phyloP scores from a whole-genome alignment of 176 grass and related monocot species.

The Oryza longistaminata region DNA sequence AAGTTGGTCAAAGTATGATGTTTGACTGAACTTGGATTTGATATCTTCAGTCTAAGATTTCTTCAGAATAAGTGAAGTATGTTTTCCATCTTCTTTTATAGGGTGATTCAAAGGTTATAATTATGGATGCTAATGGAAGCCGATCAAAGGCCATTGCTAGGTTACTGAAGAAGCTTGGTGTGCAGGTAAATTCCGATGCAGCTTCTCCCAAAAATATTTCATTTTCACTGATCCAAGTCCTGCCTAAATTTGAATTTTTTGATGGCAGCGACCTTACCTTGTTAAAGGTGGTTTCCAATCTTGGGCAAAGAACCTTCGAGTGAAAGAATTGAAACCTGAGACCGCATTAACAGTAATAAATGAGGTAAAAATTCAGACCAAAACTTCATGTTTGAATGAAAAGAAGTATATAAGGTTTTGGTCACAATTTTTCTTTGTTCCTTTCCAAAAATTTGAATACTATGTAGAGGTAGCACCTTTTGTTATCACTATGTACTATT shows the following conservation, averaged over 20 bases:
- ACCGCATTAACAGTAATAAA: constrained; percentile 85
- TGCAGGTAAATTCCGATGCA: constrained; percentile 65
- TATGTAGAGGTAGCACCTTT: not conserved
- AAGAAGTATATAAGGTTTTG: not conserved
- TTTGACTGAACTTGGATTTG: constrained; percentile 29
- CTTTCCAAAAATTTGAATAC: not conserved
- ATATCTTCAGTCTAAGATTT: constrained; percentile 7
- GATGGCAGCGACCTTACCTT: constrained; percentile 74
- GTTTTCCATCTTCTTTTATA: constrained; percentile 37
- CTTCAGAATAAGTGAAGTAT: constrained; percentile 9
- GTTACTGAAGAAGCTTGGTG: constrained; percentile 86
- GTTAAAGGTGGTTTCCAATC: constrained; percentile 96
- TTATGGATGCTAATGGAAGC: constrained; percentile 89
- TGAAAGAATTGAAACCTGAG: constrained; percentile 90
- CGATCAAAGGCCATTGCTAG: constrained; percentile 86
- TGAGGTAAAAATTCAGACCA: constrained; percentile 63
- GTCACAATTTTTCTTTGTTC: too few species aligned
- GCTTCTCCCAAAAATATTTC: constrained; percentile 1
- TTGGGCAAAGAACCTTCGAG: constrained; percentile 75
- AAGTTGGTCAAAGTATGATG: constrained; percentile 77
- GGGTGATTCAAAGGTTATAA: constrained; percentile 78
- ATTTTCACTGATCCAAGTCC: not conserved
- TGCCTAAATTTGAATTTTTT: constrained; percentile 49
- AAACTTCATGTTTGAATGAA: not conserved
- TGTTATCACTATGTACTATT: not conserved